These are phyloP conservation scores for Debaryomyces sp. DNA, from an alignment of 1,139 yeast genomes.

Conservation along the genomic window DNA sequence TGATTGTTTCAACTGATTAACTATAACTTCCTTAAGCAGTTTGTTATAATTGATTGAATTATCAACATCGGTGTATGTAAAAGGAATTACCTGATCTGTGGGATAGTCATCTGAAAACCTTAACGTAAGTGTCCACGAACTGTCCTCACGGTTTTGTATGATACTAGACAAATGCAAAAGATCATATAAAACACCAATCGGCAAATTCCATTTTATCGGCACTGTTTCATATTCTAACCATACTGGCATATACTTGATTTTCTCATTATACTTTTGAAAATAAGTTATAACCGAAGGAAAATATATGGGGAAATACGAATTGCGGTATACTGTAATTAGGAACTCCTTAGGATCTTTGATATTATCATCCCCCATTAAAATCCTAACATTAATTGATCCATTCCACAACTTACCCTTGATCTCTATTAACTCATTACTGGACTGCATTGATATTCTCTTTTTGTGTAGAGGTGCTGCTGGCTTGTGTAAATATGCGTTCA, in stretches of 20 bases:
- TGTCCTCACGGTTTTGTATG: neutral
- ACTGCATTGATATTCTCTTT: constrained; percentile 1
- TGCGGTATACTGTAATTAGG: constrained; percentile 38
- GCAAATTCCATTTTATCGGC: constrained; percentile 78
- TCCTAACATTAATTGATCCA: constrained; percentile 53
- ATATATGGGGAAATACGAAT: constrained; percentile 60
- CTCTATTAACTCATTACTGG: constrained; percentile 11
- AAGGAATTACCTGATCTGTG: constrained; percentile 52
- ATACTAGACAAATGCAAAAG: constrained; percentile 31
- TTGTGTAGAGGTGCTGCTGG: neutral
- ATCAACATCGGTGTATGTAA: constrained; percentile 19
- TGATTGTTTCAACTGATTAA: constrained; percentile 80
- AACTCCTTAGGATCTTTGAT: constrained; percentile 19
- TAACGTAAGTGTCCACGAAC: constrained; percentile 54
- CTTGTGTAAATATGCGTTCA: neutral
- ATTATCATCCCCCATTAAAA: constrained; percentile 22
- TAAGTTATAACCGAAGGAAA: constrained; percentile 43
- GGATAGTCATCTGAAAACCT: constrained; percentile 51
- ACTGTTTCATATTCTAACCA: constrained; percentile 73
- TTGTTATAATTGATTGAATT: constrained; percentile 24
- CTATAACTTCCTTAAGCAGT: constrained; percentile 55
- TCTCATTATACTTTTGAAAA: constrained; percentile 42
- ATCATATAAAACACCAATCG: constrained; percentile 74
- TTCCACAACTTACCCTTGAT: constrained; percentile 52
- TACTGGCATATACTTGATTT: constrained; percentile 31